Percentiles rank a stretch among this genome's conserved stretches.
Conservation (phyloP, 345 rosid species). For the Populus alba region DNA sequence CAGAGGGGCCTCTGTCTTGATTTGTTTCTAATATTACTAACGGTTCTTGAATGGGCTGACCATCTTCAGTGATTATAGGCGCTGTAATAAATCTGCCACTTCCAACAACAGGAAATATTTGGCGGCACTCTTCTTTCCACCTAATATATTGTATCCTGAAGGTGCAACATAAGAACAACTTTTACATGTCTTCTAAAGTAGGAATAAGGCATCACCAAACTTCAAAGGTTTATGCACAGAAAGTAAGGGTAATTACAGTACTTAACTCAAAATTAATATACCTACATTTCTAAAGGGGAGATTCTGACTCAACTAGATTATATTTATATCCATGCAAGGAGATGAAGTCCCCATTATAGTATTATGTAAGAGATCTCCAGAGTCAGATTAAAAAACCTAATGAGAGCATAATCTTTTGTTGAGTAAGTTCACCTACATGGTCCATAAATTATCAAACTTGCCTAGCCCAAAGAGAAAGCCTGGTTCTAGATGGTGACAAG, state of each 20-base stretch:
- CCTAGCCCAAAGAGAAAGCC: neutral
- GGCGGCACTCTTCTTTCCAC: conserved; percentile 78
- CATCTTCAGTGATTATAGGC: conserved; percentile 80
- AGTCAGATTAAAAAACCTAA: neutral
- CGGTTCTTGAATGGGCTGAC: conserved; percentile 80
- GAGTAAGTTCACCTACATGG: neutral
- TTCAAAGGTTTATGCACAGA: neutral
- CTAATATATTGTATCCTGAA: conserved; percentile 66
- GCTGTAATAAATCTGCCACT: conserved; percentile 88
- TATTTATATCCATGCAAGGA: neutral
- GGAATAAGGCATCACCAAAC: neutral
- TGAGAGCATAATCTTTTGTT: neutral
- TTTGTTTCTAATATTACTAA: conserved; percentile 66
- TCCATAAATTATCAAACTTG: neutral
- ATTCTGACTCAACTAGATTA: neutral
- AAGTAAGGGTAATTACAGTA: neutral
- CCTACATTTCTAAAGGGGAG: neutral
- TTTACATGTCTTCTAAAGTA: conserved; percentile 3
- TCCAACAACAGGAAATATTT: conserved; percentile 77
- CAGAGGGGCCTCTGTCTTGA: conserved; percentile 35
- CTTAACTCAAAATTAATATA: neutral
- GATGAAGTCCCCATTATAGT: neutral
- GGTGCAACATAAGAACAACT: neutral
- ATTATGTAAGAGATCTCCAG: neutral
- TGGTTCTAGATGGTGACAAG: neutral